Evolutionary conservation across 345 rosid genomes (phyloP), one percentile per base, ranked within the genome.

Genomic region (Eucalyptus curtisii): DNA sequence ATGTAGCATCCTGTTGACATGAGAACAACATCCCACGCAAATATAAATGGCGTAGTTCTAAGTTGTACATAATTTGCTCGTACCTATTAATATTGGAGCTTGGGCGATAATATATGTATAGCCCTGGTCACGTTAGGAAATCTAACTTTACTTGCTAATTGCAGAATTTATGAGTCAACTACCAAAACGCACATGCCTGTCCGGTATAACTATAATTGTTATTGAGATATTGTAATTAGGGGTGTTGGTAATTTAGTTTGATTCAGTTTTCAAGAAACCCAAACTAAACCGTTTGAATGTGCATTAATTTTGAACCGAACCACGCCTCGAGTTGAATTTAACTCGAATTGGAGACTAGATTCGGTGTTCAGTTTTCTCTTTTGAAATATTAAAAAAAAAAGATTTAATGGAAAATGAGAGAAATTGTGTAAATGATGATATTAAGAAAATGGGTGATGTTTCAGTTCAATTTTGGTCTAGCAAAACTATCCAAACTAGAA

Each of bases 381-480:
- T 47, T 47, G 49, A 47, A 11, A 4, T 47, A 47, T 47, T 47
- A n/a, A n/a, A n/a, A 47, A 47, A 11, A 11, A 47, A 47, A 47
- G 4, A 47, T 10, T 47, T 52, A 52, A 52, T 52, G 24, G 0
- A 52, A 52, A 52, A 52, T 3, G 4, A 52, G 24, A 52, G 24
- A 52, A 52, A 52, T 19, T 52, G 0, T 52, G 57, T 52, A 52
- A 19, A 19, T 52, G 7, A 52, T 52, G 19, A 19, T 19, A 19
- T 52, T 52, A 52, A 52, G 20, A 52, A 7, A 52, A 52, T 52
- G 2, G 55, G 55, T 19, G 24, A 19, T 19, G 7, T 52, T 52
- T 52, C 0, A 19, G 55, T 19, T 52, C 0, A 52, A 0, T 19
- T 52, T 3, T 52, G 1, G 0, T 52, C 24, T 52, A 52, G 57